phyloP scores from a whole-genome alignment of 2,329 filamentous ascomycete genomes.

The Epichloe baconii region DNA sequence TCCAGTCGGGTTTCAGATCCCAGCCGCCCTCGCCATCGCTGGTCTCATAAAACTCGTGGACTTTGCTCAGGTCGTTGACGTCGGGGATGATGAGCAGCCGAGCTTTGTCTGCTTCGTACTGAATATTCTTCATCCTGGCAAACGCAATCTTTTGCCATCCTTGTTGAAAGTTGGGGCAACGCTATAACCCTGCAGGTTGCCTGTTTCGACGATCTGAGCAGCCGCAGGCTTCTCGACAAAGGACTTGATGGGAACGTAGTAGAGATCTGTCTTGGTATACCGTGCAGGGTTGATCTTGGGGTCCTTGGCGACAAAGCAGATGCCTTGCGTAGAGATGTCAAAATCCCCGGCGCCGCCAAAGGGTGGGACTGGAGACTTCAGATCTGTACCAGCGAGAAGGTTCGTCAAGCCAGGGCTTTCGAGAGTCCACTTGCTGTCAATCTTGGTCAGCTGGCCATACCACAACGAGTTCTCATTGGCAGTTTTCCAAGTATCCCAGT shows the following conservation, averaged over 20 bases:
- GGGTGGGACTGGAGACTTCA: slow-evolving; percentile 58
- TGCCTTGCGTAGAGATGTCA: slow-evolving; percentile 52
- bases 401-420: slow-evolving; percentile 41
- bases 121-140: slow-evolving; percentile 59
- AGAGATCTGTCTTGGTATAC: slow-evolving; percentile 73
- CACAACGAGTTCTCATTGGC: slow-evolving; percentile 60
- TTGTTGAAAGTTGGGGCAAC: slow-evolving; percentile 60
- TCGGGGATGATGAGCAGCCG: slow-evolving; percentile 53
- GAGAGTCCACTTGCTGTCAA: slow-evolving; percentile 27
- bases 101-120: slow-evolving; percentile 67
- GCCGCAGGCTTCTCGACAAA: slow-evolving; percentile 42
- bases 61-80: slow-evolving; percentile 40
- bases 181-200: slow-evolving; percentile 49
- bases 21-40: slow-evolving; percentile 50
- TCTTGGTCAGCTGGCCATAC: slow-evolving; percentile 48
- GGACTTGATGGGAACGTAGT: slow-evolving; percentile 51
- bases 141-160: slow-evolving; percentile 62
- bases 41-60: slow-evolving; percentile 49
- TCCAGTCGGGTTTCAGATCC: slow-evolving; percentile 44
- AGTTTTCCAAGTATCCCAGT: slow-evolving; percentile 69
- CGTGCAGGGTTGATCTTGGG: slow-evolving; percentile 57
- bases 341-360: slow-evolving; percentile 76
- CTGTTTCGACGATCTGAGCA: slow-evolving; percentile 40
- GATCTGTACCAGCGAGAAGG: slow-evolving; percentile 43
- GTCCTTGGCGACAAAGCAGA: slow-evolving; percentile 66